A percentile compares a stretch with the other conserved stretches of the same genome.
Evolutionary conservation across 208 protist genomes (phyloP).

Genomic region (Crithidia thermophila): DNA sequence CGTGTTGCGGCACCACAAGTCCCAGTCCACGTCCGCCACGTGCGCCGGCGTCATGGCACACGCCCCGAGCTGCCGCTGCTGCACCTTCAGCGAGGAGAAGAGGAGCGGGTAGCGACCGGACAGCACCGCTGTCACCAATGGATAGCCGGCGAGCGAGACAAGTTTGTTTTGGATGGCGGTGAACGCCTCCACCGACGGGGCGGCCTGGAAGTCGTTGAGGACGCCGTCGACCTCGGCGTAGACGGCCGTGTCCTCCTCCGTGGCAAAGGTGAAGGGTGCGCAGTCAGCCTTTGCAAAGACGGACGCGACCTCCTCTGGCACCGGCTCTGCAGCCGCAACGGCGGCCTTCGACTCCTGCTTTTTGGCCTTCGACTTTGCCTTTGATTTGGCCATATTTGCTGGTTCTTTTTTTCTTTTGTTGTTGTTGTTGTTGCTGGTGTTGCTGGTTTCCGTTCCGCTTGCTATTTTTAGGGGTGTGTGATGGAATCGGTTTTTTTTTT

Average conservation of each 20-base stretch:
- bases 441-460: no score
- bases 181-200: constrained; percentile 4
- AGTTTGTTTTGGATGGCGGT: constrained; percentile 15
- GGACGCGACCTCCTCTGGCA: not conserved
- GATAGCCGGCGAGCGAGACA: constrained; percentile 13
- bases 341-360: not conserved
- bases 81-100: constrained; percentile 19
- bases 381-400: no score
- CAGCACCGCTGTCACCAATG: constrained; percentile 24
- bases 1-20: constrained; percentile 34
- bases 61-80: not conserved
- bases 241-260: constrained; percentile 21
- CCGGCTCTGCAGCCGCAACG: not conserved
- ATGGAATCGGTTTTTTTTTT: no score
- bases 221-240: constrained; percentile 22
- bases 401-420: constrained; percentile 2
- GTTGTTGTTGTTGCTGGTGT: not conserved
- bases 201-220: constrained; percentile 4
- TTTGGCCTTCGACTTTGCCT: constrained; percentile 1
- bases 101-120: constrained; percentile 24
- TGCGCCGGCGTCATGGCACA: not conserved
- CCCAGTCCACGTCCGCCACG: constrained; percentile 20
- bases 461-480: no score
- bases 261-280: constrained; percentile 14
- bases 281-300: constrained; percentile 25